These are phyloP conservation scores for Colletotrichum sp. DNA, from an alignment of 2,329 filamentous ascomycete genomes.

Conservation along the genomic window DNA sequence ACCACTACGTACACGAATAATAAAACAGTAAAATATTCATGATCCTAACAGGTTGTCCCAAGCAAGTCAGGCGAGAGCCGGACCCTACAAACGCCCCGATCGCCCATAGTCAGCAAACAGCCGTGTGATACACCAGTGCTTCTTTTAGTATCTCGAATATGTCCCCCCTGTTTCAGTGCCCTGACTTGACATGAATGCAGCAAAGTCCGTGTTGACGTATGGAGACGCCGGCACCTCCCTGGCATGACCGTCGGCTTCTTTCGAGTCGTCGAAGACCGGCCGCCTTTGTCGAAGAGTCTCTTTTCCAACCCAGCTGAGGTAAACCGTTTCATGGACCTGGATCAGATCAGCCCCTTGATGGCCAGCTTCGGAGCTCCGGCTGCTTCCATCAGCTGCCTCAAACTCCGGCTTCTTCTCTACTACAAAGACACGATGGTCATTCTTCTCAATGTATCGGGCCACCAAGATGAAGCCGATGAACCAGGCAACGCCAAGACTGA, in stretches of 20 bases:
- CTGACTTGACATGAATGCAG: conserved; percentile 1
- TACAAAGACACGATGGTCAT: conserved; percentile 34
- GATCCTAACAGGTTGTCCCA: neutral
- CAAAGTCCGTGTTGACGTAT: conserved; percentile 17
- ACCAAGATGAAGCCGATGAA: conserved; percentile 36
- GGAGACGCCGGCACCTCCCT: conserved; percentile 1
- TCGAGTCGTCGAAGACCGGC: conserved; percentile 2
- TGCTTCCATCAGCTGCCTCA: conserved; percentile 28
- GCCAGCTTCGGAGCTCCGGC: neutral
- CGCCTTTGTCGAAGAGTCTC: conserved; percentile 25
- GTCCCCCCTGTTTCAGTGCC: neutral
- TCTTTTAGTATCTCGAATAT: neutral
- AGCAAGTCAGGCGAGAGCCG: neutral
- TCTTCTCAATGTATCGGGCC: conserved; percentile 30
- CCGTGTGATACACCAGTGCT: neutral
- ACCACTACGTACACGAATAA: conserved; percentile 13
- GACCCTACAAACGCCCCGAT: neutral
- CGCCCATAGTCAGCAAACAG: neutral
- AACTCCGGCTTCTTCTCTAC: conserved; percentile 38
- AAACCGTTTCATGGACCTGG: conserved; percentile 40
- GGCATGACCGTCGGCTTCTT: neutral
- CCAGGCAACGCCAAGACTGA: conserved; percentile 32
- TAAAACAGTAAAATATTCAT: neutral
- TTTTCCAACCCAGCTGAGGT: conserved; percentile 35
- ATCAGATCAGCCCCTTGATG: conserved; percentile 27